These are phyloP conservation scores for Thraustochytrium sp. DNA, from an alignment of 352 stramenopile species.

Conservation along the genomic window DNA sequence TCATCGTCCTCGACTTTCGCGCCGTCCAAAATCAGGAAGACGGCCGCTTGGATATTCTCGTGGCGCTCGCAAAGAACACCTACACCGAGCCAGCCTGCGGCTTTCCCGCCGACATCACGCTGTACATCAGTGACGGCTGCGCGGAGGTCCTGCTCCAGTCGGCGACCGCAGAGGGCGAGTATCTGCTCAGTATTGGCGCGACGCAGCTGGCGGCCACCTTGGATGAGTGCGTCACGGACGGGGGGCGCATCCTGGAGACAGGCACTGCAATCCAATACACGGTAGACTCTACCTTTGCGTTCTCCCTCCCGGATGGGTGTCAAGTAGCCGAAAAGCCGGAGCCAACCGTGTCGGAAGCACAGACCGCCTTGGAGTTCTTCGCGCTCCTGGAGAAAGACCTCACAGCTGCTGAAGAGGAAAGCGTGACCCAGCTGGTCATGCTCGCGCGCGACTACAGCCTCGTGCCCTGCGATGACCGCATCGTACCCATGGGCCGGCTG, in stretches of 20 bases:
- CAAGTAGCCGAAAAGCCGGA: not conserved
- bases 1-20: not conserved
- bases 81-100: not conserved
- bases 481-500: not conserved
- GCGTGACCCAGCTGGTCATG: not conserved
- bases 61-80: not conserved
- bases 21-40: not conserved
- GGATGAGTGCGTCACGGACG: not conserved
- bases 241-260: not conserved
- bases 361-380: not conserved
- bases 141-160: not conserved
- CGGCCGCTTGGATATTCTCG: not conserved
- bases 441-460: not conserved
- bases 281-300: not conserved
- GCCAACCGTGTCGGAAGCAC: not conserved
- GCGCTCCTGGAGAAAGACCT: not conserved
- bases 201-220: not conserved
- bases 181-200: not conserved
- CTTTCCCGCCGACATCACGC: not conserved
- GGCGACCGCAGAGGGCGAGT: not conserved
- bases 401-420: not conserved
- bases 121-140: not conserved
- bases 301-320: not conserved
- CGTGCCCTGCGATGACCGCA: not conserved
- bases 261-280: not conserved